Base-by-base conservation (phyloP, 768 basidiomycete genomes). In the Flagelloscypha sp. region DNA sequence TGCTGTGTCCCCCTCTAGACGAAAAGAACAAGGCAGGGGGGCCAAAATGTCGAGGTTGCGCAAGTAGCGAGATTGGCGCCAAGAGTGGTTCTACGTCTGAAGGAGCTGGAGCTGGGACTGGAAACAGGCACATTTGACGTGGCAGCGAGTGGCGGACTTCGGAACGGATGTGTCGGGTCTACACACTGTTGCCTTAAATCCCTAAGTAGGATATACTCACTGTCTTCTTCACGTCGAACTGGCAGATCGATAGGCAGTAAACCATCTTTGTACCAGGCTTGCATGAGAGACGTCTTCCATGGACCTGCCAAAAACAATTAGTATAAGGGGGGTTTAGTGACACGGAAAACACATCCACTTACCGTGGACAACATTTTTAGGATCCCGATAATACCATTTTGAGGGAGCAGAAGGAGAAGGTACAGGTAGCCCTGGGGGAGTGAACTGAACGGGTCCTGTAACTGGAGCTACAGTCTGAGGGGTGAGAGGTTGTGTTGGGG, bases 1-100 rank as follows among this genome's bases (percentile, higher is more conserved):
- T 90, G 48, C 86, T 90, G 48, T 88, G 85, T 1, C 87, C 87
- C 15, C 87, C 87, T n/a, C 87, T 78, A 7, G 85, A 83, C 7
- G 86, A 87, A 55, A 72, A 90, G 59, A 90, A 90, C 12, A 90
- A 56, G 1, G 87, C 83, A 4, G 87, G 87, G 16, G 87, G 87
- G 0, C 87, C 87, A 47, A 86, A 90, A 52, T 86, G 85, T 24
- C 67, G 70, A 7, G 87, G 81, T 46, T 90, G 87, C 10, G 76
- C 51, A 13, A 90, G 63, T 5, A 90, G 65, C 12, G 87, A 89
- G 35, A 86, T 79, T 0, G 85, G 85, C 6, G 60, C 53, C 17
- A 89, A 63, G 0, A 89, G 57, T 1, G 81, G 77, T 38, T 73
- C 76, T 30, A 33, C 12, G 52, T 46, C 10, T 44, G 44, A 19